Evolutionary conservation across 139 green algal genomes (phyloP), one percentile per base, ranked within the genome.

Genomic region (Gonium pectorale): DNA sequence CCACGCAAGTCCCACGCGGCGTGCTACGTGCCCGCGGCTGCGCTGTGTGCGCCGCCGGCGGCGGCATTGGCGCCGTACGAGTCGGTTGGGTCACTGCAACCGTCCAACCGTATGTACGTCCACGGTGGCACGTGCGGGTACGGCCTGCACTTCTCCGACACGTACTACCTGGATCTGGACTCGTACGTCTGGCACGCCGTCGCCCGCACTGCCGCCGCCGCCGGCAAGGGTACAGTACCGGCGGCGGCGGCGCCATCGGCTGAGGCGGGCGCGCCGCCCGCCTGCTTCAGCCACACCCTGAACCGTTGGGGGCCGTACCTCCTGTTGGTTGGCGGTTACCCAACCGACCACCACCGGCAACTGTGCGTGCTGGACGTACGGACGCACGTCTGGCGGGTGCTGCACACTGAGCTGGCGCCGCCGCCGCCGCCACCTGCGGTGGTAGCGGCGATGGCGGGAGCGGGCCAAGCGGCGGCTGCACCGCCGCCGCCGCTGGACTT

Each of bases 201-300:
- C 26, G 35, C 35, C 35, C 11, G 33, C 22, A 21, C 27, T 24
- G 49, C 33, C 33, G 2, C 40, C 49, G 33, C 26, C 0, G 24
- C 27, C 1, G 38, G 51, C n/a, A n/a, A n/a, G n/a, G n/a, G n/a
- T n/a, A n/a, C n/a, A n/a, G n/a, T n/a, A n/a, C n/a, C 46, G 41
- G 67, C 3, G 27, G 37, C 54, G 29, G 62, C 41, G 33, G 62
- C 40, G 35, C 37, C 24, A 13, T 33, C 51, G 49, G 31, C 40
- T 2, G 68, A 22, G 24, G 63, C 37, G 27, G 68, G 24, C 27
- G 8, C 1, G 19, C 80, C 87, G 26, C 82, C 87, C 8, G 67
- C 84, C 3, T 87, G 75, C 67, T 93, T 94, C 80, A 93, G 89
- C 6, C 91, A 94, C 71, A 86, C 86, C 38, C 63, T 94, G 21